Evolutionary conservation across 139 green algal species (phyloP).

Genomic region (Chlorella sorokiniana): DNA sequence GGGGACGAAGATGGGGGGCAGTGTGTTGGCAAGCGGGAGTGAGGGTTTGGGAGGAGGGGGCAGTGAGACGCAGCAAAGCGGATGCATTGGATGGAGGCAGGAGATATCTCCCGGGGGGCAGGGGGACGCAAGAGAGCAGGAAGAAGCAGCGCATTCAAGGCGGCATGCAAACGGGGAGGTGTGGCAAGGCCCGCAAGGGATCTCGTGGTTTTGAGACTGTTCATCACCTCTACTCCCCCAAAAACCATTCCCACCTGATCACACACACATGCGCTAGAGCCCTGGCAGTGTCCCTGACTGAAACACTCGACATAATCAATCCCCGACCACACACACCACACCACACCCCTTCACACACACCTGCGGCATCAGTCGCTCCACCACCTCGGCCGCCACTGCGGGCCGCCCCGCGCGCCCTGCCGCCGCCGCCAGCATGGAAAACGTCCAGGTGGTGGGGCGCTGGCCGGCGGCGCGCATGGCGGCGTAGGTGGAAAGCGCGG

Average conservation of each 20-base stretch:
- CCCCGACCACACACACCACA: neutral
- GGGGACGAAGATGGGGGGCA: neutral
- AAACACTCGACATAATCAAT: neutral
- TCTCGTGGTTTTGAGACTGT: too few species aligned
- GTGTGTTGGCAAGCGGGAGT: neutral
- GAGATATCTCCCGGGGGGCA: too few species aligned
- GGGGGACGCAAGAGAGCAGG: too few species aligned
- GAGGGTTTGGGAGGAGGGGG: neutral
- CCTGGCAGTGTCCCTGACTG: too few species aligned
- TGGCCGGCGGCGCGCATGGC: constrained; percentile 11
- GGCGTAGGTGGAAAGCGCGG: constrained; percentile 23
- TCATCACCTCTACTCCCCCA: too few species aligned
- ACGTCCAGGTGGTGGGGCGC: constrained; percentile 5
- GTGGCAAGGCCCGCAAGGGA: too few species aligned
- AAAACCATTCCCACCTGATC: too few species aligned
- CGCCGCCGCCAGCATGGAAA: constrained; percentile 35
- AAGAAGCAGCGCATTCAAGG: too few species aligned
- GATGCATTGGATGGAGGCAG: too few species aligned
- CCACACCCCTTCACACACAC: neutral
- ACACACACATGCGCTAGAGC: too few species aligned
- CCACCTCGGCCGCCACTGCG: constrained; percentile 1
- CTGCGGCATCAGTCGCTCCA: constrained; percentile 37
- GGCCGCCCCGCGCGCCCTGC: constrained; percentile 13
- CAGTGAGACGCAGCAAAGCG: too few species aligned
- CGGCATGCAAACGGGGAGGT: too few species aligned